Percentiles rank a stretch among this genome's conserved stretches.
Evolutionary conservation across 805 yeast genomes (phyloP).

Genomic region (Priceomyces carsonii): DNA sequence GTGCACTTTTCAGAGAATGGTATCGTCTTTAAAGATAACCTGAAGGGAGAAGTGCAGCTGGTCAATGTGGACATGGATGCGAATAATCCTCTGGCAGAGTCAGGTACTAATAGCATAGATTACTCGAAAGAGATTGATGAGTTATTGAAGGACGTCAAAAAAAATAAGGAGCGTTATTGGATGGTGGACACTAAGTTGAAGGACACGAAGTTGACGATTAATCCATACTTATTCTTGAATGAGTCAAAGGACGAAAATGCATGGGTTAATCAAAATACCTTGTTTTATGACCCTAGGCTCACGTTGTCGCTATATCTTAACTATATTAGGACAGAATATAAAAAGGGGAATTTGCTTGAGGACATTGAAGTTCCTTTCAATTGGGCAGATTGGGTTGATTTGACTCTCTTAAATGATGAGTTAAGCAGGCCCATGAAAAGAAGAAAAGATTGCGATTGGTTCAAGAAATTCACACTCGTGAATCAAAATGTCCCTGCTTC

Average conservation of each 20-base stretch:
- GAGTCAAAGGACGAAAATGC: constrained; percentile 14
- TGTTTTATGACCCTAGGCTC: constrained; percentile 22
- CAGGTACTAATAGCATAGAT: constrained; percentile 7
- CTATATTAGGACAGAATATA: constrained; percentile 9
- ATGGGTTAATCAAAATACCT: constrained; percentile 12
- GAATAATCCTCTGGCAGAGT: constrained; percentile 9
- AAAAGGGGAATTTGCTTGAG: constrained; percentile 3
- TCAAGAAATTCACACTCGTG: constrained; percentile 11
- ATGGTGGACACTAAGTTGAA: constrained; percentile 20
- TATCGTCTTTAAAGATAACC: neutral
- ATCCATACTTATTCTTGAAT: constrained; percentile 15
- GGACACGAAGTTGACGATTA: constrained; percentile 13
- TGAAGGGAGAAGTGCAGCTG: constrained; percentile 4
- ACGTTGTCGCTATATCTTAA: constrained; percentile 20
- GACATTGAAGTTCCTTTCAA: constrained; percentile 23
- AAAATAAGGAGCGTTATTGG: constrained; percentile 24
- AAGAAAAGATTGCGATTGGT: constrained; percentile 18
- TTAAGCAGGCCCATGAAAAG: constrained; percentile 11
- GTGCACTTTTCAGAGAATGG: constrained; percentile 6
- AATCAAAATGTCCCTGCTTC: constrained; percentile 10
- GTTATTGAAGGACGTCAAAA: constrained; percentile 16
- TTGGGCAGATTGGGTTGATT: constrained; percentile 32
- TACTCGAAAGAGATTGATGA: constrained; percentile 10
- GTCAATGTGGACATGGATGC: neutral
- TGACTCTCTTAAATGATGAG: constrained; percentile 16